Percentiles rank a stretch among this genome's conserved stretches.
Conservation (phyloP, 176 grass and related monocot genomes). For the Phoenix roebelenii region DNA sequence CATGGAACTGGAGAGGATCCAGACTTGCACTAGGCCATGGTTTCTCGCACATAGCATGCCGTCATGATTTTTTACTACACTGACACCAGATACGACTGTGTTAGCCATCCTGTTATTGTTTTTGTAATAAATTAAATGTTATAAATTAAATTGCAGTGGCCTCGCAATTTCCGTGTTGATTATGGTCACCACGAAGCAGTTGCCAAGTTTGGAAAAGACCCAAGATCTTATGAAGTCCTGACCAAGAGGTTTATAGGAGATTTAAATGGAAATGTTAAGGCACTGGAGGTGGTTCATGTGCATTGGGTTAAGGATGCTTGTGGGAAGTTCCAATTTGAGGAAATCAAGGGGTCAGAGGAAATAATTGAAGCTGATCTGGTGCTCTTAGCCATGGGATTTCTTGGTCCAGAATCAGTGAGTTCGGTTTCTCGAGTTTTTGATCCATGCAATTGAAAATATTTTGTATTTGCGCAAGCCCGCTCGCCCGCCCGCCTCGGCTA, state of each 20-base stretch:
- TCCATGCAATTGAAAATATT: no score
- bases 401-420: slow-evolving; percentile 78
- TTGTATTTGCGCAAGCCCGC: no score
- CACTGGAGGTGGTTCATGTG: slow-evolving; percentile 67
- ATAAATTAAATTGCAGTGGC: slow-evolving; percentile 50
- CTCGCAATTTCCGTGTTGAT: slow-evolving; percentile 71
- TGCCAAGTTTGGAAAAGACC: slow-evolving; percentile 83
- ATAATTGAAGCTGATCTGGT: slow-evolving; percentile 90
- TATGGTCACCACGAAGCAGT: slow-evolving; percentile 92
- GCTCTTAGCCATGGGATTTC: slow-evolving; percentile 92
- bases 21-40: no score
- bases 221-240: slow-evolving; percentile 71
- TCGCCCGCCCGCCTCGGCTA: no score
- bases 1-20: no score
- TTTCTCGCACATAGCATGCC: no score
- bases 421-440: not conserved
- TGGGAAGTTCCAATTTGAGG: slow-evolving; percentile 60
- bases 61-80: no score
- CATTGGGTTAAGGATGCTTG: slow-evolving; percentile 58
- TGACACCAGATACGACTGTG: no score
- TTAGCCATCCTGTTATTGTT: no score
- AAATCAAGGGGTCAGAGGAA: slow-evolving; percentile 63
- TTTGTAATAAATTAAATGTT: slow-evolving; percentile 5
- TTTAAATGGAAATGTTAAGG: slow-evolving; percentile 71
- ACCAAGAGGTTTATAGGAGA: slow-evolving; percentile 84